Evolutionary conservation across 1,284 basidiomycete species (phyloP).

Genomic region (Tilletia indica): DNA sequence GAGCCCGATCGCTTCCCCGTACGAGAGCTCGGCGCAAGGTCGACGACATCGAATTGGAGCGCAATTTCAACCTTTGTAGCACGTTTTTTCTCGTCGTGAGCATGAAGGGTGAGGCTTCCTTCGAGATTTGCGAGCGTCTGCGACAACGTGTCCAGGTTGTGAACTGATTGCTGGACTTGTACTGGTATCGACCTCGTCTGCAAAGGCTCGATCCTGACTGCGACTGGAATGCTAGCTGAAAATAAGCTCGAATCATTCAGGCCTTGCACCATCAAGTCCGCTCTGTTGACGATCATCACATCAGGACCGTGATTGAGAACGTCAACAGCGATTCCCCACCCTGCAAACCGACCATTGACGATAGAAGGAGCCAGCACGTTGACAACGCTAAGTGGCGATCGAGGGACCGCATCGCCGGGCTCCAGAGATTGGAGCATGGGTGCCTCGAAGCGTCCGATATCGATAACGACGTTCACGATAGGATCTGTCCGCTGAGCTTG

Average conservation of each 20-base stretch:
- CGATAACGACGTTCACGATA: conserved; percentile 23
- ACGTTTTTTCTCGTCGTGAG: too few relatives aligned
- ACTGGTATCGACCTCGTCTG: background rate
- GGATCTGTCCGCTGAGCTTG: background rate
- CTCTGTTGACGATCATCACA: conserved; percentile 2
- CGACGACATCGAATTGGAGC: too few relatives aligned
- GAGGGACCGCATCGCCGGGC: conserved; percentile 10
- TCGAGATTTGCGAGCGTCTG: too few relatives aligned
- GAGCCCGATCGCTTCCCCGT: conserved; percentile 8
- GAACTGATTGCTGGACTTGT: background rate
- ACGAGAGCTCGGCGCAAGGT: too few relatives aligned
- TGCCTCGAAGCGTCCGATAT: conserved; percentile 21
- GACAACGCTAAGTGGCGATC: background rate
- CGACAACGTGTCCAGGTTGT: too few relatives aligned
- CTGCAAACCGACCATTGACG: conserved; percentile 34
- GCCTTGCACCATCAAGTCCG: background rate
- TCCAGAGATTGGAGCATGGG: conserved; percentile 17
- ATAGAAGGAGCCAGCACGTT: conserved; percentile 31
- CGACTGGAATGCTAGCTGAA: conserved; percentile 5
- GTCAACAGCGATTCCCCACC: conserved; percentile 28
- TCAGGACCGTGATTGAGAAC: conserved; percentile 24
- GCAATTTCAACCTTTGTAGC: too few relatives aligned
- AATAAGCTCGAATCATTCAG: conserved; percentile 17
- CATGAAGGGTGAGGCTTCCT: too few relatives aligned
- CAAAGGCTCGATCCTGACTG: background rate